These are phyloP conservation scores for Pyracantha coccinea DNA, from an alignment of 331 rosid genomes.

Conservation along the genomic window DNA sequence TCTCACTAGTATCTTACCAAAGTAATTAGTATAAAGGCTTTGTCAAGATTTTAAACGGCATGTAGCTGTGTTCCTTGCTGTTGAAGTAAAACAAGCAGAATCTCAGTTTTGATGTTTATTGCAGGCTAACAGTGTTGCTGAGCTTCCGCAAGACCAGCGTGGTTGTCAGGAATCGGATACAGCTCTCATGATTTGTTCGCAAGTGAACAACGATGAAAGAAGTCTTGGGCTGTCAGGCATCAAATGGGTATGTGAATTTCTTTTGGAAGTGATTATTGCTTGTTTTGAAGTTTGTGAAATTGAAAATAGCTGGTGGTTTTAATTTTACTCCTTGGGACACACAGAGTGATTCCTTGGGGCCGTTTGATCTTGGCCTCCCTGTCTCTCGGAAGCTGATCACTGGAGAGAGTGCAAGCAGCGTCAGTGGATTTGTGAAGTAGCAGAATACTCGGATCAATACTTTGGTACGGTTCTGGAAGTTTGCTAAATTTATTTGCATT, in stretches of 20 bases:
- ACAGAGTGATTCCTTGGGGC: slow-evolving; percentile 72
- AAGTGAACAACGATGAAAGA: slow-evolving; percentile 43
- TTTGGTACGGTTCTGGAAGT: too few species aligned
- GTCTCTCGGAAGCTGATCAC: slow-evolving; percentile 35
- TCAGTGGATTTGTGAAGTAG: slow-evolving; percentile 44
- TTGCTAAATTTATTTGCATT: too few species aligned
- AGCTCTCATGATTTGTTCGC: slow-evolving; percentile 35
- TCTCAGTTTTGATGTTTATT: background rate
- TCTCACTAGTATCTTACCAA: too few species aligned
- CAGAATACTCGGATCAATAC: background rate
- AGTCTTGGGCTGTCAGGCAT: slow-evolving; percentile 83
- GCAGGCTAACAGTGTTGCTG: slow-evolving; percentile 40
- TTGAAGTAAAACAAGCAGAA: background rate
- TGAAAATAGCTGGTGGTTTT: slow-evolving; percentile 12
- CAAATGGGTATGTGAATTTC: slow-evolving; percentile 59
- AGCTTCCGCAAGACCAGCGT: slow-evolving; percentile 25
- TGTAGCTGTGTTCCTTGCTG: too few species aligned
- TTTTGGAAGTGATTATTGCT: background rate
- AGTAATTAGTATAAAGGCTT: too few species aligned
- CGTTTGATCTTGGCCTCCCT: slow-evolving; percentile 75
- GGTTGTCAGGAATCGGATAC: slow-evolving; percentile 31
- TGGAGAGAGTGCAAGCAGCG: slow-evolving; percentile 39
- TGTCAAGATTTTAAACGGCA: too few species aligned
- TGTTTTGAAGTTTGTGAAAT: background rate
- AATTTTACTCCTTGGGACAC: background rate